Percentiles rank a stretch among this genome's conserved stretches.
Conservation (phyloP, 2,329 filamentous ascomycete species). For the Colletotrichum agaves region DNA sequence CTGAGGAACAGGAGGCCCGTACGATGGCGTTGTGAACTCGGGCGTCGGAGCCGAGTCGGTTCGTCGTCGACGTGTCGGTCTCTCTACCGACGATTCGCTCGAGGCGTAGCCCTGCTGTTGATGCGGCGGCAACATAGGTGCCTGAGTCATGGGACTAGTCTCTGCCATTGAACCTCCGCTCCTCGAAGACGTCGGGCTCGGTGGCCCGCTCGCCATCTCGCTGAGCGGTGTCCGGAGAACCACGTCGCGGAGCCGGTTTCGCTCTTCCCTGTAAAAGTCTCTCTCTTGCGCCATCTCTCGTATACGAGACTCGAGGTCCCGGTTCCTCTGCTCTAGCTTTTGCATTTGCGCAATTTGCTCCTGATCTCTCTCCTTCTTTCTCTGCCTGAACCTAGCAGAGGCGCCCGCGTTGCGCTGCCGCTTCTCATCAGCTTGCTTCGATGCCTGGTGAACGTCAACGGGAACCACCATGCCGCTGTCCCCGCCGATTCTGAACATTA, state of each 20-base stretch:
- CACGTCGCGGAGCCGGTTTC: conserved; percentile 77
- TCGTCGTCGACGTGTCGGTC: conserved; percentile 57
- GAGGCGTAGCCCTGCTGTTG: conserved; percentile 47
- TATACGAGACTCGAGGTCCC: conserved; percentile 68
- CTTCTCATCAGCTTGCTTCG: conserved; percentile 86
- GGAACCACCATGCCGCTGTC: conserved; percentile 64
- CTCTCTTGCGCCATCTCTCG: conserved; percentile 69
- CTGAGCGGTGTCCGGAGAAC: conserved; percentile 68
- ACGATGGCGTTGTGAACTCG: conserved; percentile 53
- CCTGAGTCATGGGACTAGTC: conserved; percentile 48
- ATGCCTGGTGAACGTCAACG: conserved; percentile 84
- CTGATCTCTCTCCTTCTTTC: conserved; percentile 84
- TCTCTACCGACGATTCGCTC: conserved; percentile 57
- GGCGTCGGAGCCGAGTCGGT: conserved; percentile 56
- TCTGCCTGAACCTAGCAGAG: conserved; percentile 82
- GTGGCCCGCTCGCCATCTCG: conserved; percentile 62
- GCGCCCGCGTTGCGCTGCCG: conserved; percentile 86
- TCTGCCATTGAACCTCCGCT: conserved; percentile 51
- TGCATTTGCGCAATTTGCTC: conserved; percentile 77
- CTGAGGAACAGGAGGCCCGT: conserved; percentile 49
- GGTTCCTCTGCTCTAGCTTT: conserved; percentile 73
- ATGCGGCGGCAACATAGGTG: conserved; percentile 43
- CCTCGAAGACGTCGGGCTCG: conserved; percentile 58
- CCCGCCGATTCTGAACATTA: conserved; percentile 42
- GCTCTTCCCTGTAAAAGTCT: conserved; percentile 79